Conservation (phyloP, 495 filamentous ascomycete genomes). For the Wilcoxina mikolae region DNA sequence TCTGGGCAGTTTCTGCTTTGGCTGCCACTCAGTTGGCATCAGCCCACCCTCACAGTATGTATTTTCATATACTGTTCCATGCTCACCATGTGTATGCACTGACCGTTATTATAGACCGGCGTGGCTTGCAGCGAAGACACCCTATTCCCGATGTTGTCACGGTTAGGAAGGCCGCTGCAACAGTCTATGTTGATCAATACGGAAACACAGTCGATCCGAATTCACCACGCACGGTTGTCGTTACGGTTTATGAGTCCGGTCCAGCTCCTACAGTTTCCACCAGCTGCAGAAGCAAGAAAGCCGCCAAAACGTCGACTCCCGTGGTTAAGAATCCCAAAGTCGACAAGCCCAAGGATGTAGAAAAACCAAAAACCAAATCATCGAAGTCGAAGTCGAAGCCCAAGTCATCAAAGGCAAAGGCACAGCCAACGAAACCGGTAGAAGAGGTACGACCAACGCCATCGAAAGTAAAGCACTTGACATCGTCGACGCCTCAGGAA, state of each 20-base stretch:
- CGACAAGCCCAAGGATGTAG: too few species aligned
- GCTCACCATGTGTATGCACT: too few species aligned
- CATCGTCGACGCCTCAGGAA: too few species aligned
- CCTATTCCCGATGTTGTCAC: constrained; percentile 27
- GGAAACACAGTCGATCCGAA: constrained; percentile 36
- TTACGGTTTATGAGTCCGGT: neutral
- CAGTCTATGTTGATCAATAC: constrained; percentile 42
- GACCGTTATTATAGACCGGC: too few species aligned
- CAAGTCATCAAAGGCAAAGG: too few species aligned
- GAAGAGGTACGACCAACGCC: too few species aligned
- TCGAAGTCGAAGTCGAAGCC: too few species aligned
- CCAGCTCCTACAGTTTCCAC: neutral
- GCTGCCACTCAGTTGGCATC: neutral
- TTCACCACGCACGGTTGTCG: neutral
- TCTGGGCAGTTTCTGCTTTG: neutral
- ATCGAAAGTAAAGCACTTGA: too few species aligned
- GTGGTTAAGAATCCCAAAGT: too few species aligned
- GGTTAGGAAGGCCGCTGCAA: constrained; percentile 27
- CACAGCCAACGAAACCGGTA: too few species aligned
- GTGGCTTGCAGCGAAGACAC: too few species aligned
- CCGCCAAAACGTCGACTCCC: constrained; percentile 2
- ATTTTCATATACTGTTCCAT: neutral
- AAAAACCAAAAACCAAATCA: too few species aligned
- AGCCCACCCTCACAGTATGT: constrained; percentile 1
- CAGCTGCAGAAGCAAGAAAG: neutral